Conservation (phyloP, 495 filamentous ascomycete genomes). For the Hypoxylon lenormandii region DNA sequence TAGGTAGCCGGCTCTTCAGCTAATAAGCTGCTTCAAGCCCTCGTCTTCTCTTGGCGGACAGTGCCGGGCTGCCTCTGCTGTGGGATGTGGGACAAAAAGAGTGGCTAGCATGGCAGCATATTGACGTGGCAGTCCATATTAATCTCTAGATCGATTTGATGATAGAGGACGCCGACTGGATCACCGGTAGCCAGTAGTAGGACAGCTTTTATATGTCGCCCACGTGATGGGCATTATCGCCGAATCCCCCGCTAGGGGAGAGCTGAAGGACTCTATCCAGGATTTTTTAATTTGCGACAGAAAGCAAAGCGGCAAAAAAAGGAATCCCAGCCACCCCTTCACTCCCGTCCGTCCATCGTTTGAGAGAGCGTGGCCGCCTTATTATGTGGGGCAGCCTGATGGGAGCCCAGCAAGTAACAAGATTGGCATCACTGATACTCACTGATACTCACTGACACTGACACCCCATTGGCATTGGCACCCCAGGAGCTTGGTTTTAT, state of each 20-base stretch:
- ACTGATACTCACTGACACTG: too few species aligned
- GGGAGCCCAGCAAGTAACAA: neutral
- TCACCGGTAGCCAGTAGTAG: slow-evolving; percentile 27
- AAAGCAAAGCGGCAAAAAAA: slow-evolving; percentile 36
- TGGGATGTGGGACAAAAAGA: slow-evolving; percentile 30
- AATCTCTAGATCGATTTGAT: slow-evolving; percentile 43
- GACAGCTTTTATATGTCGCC: slow-evolving; percentile 9
- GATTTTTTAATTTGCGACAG: slow-evolving; percentile 37
- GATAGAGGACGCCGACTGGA: slow-evolving; percentile 33
- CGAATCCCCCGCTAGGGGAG: slow-evolving; percentile 36
- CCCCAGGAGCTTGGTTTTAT: slow-evolving; percentile 29
- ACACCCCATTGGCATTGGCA: neutral
- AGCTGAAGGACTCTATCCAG: slow-evolving; percentile 37
- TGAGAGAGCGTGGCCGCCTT: slow-evolving; percentile 30
- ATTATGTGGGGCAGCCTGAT: slow-evolving; percentile 22
- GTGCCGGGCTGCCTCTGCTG: slow-evolving; percentile 14
- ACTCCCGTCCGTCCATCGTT: slow-evolving; percentile 6
- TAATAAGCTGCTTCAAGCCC: slow-evolving; percentile 10
- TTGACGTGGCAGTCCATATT: slow-evolving; percentile 49
- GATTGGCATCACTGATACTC: too few species aligned
- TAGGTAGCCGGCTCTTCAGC: slow-evolving; percentile 20
- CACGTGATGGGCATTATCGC: slow-evolving; percentile 42
- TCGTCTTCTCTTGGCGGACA: slow-evolving; percentile 7
- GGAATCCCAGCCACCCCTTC: slow-evolving; percentile 40
- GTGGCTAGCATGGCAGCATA: slow-evolving; percentile 34